phyloP scores from a whole-genome alignment of 2,329 filamentous ascomycete species.

The Pseudogymnoascus sp. region DNA sequence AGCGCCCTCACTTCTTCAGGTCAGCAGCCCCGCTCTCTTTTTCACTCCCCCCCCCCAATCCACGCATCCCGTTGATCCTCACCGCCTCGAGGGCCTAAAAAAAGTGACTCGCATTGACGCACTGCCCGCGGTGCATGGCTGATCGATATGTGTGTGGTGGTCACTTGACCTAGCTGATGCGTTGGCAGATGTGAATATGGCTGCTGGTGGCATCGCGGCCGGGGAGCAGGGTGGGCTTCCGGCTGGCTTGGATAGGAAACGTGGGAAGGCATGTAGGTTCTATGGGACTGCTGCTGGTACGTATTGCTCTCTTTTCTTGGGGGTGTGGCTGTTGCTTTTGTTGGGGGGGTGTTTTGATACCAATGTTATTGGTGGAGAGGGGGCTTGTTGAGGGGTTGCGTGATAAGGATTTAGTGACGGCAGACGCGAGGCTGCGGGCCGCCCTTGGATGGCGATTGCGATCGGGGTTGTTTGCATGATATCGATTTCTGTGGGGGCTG shows the following conservation, averaged over 20 bases:
- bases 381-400: not conserved
- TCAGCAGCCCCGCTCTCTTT: conserved; percentile 3
- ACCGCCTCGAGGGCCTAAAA: not conserved
- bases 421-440: not conserved
- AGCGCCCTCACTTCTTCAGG: conserved; percentile 8
- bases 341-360: not conserved
- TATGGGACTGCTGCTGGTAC: conserved; percentile 2
- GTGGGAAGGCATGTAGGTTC: not conserved
- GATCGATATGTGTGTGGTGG: not conserved
- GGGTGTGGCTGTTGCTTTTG: not conserved
- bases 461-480: conserved; percentile 4
- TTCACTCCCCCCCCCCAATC: not conserved
- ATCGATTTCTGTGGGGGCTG: conserved; percentile 12
- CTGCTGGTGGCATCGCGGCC: not conserved
- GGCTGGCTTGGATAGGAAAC: not conserved
- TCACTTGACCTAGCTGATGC: not conserved
- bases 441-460: not conserved
- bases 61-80: not conserved
- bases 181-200: not conserved
- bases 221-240: not conserved
- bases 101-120: not conserved
- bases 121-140: not conserved
- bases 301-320: not conserved
- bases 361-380: not conserved
- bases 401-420: not conserved